These are phyloP conservation scores for Gossypium aridum DNA, from an alignment of 441 rosid species.

Conservation along the genomic window DNA sequence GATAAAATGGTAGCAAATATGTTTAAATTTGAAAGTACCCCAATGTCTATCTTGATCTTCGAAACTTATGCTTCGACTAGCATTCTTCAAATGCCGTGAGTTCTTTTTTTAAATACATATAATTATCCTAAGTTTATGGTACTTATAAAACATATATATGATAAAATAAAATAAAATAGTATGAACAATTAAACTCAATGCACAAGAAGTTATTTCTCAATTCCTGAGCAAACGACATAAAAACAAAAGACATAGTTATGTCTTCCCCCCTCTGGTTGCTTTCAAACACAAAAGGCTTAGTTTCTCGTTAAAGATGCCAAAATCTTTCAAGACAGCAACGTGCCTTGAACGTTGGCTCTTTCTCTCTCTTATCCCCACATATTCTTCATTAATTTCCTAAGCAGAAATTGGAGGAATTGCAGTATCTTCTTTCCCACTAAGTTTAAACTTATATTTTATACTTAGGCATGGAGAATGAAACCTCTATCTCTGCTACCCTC, in stretches of 20 bases:
- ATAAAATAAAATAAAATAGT: too few species aligned
- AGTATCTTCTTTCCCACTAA: too few species aligned
- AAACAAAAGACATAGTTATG: neutral
- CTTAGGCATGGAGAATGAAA: constrained; percentile 6
- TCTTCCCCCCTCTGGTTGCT: neutral
- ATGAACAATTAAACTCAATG: too few species aligned
- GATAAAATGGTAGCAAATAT: too few species aligned
- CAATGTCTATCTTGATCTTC: too few species aligned
- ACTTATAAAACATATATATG: too few species aligned
- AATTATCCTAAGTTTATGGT: too few species aligned
- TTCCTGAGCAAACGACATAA: neutral
- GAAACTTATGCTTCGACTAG: too few species aligned
- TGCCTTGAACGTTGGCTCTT: constrained; percentile 23
- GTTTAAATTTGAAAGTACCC: too few species aligned
- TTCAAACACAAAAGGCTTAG: constrained; percentile 13
- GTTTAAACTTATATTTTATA: neutral
- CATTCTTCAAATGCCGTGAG: too few species aligned
- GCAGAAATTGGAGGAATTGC: neutral
- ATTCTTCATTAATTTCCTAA: neutral
- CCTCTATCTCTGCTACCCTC: neutral
- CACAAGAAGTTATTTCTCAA: neutral
- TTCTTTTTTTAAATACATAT: too few species aligned
- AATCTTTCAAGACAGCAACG: constrained; percentile 31
- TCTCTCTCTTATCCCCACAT: constrained; percentile 22
- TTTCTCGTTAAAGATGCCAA: constrained; percentile 28